Percentiles rank a stretch among this genome's conserved stretches.
These are phyloP conservation scores for Staphylotrichum tortipilum DNA, from an alignment of 495 filamentous ascomycete species.

Conservation along the genomic window DNA sequence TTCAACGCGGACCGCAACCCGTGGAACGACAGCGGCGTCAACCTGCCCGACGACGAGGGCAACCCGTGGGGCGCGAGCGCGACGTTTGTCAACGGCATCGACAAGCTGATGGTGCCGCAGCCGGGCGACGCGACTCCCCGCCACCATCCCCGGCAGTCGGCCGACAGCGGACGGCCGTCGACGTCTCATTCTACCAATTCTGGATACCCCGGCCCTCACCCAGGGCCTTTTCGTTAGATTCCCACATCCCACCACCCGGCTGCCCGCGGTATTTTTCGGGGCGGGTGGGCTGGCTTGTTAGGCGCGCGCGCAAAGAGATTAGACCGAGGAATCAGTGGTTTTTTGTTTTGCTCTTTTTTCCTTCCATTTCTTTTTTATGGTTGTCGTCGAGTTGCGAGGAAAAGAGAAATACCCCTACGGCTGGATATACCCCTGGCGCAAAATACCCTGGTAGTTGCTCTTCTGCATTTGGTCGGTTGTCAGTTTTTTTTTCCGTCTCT, in stretches of 20 bases:
- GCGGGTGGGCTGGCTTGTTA: too few relatives aligned
- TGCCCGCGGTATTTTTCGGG: too few relatives aligned
- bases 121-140: conserved; percentile 72
- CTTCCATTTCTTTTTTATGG: too few relatives aligned
- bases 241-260: too few relatives aligned
- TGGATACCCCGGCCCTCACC: conserved; percentile 83
- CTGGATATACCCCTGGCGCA: conserved; percentile 51
- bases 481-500: conserved; percentile 1
- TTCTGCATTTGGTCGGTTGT: conserved; percentile 54
- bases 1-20: conserved; percentile 82
- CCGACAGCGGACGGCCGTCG: conserved; percentile 82
- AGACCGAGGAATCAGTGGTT: background rate
- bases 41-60: conserved; percentile 75
- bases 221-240: conserved; percentile 70
- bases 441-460: conserved; percentile 43
- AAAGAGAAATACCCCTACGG: conserved; percentile 41
- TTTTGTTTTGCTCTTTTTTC: conserved; percentile 15
- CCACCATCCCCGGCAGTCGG: conserved; percentile 70
- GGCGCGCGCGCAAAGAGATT: background rate
- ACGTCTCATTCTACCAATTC: conserved; percentile 88
- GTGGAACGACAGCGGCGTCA: conserved; percentile 94
- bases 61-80: conserved; percentile 48
- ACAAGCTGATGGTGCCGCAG: conserved; percentile 59
- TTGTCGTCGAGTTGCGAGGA: conserved; percentile 25
- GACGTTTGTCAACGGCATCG: conserved; percentile 52